Conservation (phyloP, 495 filamentous ascomycete genomes). For the Daldinia loculata region DNA sequence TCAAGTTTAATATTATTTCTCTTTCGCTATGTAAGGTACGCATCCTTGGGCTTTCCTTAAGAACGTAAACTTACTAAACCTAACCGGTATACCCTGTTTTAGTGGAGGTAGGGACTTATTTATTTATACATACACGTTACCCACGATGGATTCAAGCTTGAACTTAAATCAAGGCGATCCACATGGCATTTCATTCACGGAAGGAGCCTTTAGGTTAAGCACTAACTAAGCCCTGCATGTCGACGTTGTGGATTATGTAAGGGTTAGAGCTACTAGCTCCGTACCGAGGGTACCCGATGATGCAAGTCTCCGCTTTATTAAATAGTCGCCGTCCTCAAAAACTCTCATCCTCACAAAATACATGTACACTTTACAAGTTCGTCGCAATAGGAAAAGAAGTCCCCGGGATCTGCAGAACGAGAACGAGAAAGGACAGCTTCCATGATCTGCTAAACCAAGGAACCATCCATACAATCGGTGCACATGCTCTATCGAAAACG, state of each 20-base stretch:
- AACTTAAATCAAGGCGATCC: slow-evolving; percentile 36
- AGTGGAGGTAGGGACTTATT: slow-evolving; percentile 28
- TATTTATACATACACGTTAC: slow-evolving; percentile 14
- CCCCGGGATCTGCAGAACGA: not conserved
- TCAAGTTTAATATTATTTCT: slow-evolving; percentile 4
- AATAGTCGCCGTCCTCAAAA: not conserved
- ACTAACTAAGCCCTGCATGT: slow-evolving; percentile 43
- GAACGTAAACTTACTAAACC: slow-evolving; percentile 2
- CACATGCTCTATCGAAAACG: slow-evolving; percentile 28
- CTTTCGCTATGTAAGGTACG: slow-evolving; percentile 21
- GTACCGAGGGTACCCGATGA: slow-evolving; percentile 4
- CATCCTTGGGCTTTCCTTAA: not conserved
- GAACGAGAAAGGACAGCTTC: slow-evolving; percentile 1
- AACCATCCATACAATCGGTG: slow-evolving; percentile 35
- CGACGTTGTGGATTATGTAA: slow-evolving; percentile 24
- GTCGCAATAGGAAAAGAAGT: not conserved
- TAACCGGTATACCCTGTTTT: not conserved
- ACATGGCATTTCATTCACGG: slow-evolving; percentile 35
- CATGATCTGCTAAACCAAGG: slow-evolving; percentile 21
- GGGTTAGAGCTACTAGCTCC: not conserved
- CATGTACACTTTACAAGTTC: not conserved
- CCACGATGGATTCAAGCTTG: slow-evolving; percentile 41
- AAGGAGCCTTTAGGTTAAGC: slow-evolving; percentile 42
- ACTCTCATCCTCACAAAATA: not conserved
- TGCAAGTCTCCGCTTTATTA: slow-evolving; percentile 2